Conservation (phyloP, 192 early-diverging fungal species). For the Obelidium mucronatum region DNA sequence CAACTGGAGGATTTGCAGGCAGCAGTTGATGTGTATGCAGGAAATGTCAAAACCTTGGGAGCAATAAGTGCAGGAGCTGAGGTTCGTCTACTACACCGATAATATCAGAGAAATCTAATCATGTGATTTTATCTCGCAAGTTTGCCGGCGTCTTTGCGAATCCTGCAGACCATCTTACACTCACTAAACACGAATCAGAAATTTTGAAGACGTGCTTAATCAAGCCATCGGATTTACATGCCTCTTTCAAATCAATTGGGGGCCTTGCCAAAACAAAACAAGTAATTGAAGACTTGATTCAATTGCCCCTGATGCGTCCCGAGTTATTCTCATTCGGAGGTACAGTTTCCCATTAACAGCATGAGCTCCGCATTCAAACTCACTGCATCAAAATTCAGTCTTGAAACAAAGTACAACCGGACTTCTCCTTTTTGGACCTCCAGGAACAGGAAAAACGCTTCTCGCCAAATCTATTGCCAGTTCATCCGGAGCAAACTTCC, state of each 20-base stretch:
- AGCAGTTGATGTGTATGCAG: background rate
- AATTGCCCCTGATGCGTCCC: slow-evolving; percentile 43
- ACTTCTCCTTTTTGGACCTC: slow-evolving; percentile 94
- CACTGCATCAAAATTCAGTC: slow-evolving; percentile 19
- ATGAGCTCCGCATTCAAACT: background rate
- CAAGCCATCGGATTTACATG: slow-evolving; percentile 7
- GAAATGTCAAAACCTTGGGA: background rate
- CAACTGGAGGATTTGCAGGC: background rate
- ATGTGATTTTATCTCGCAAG: background rate
- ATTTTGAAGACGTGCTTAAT: slow-evolving; percentile 23
- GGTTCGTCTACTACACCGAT: background rate
- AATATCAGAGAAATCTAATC: background rate
- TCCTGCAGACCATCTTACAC: slow-evolving; percentile 13
- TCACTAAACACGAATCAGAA: slow-evolving; percentile 22
- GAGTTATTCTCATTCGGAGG: slow-evolving; percentile 50
- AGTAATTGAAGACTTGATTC: slow-evolving; percentile 49
- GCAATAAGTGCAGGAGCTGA: slow-evolving; percentile 17
- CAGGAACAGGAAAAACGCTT: slow-evolving; percentile 98
- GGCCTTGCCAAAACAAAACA: slow-evolving; percentile 38
- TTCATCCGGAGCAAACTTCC: slow-evolving; percentile 94
- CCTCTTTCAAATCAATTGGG: slow-evolving; percentile 33
- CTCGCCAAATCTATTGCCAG: slow-evolving; percentile 94
- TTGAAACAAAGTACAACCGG: slow-evolving; percentile 53
- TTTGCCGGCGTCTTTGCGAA: slow-evolving; percentile 30
- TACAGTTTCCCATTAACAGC: background rate